Evolutionary conservation across 257 asterid species (phyloP), one percentile per base, ranked within the genome.

Genomic region (Solanum pennellii): DNA sequence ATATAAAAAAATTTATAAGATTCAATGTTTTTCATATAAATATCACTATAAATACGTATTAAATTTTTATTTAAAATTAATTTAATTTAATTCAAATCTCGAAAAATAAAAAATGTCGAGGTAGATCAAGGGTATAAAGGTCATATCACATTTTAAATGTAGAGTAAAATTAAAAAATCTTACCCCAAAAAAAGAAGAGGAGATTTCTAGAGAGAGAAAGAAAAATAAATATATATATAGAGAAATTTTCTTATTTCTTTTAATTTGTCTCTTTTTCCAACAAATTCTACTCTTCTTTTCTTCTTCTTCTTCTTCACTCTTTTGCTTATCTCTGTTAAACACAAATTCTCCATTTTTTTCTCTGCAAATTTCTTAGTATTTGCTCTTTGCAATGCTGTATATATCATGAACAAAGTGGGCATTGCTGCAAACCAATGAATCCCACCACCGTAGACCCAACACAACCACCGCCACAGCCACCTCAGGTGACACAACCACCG

Each of bases 391-490:
- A 74, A 74, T 82, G 86, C 41, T 72, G 52, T 89, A 45, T 66
- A 35, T 86, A 86, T 41, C 60, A 87, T 89, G 89, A 89, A 42
- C 93, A 86, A 88, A 89, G 88, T 89, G 91, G 76, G 89, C 90
- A 89, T 85, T 86, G 79, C 86, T 72, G 27, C 73, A 84, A 84
- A 89, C 87, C 42, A 13, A 94, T 94, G 97, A 94, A 93, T 93
- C 89, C 94, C 91, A 92, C 91, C 86, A 88, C 91, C 42, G 39
- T 89, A 72, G 96, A 94, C 94, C 96, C 93, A 88, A 89, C 93
- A 5, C 95, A 86, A 29, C 89, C 86, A 27, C 89, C 95, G 73
- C 96, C 94, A 16, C 94, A 92, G 82, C 96, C 92, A 8, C 94
- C 86, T 12, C 89, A 29, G 83, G 92, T 90, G 87, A 91, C 92